Base-by-base conservation (phyloP, 164 flowering plant genomes). In the Annona cherimola region DNA sequence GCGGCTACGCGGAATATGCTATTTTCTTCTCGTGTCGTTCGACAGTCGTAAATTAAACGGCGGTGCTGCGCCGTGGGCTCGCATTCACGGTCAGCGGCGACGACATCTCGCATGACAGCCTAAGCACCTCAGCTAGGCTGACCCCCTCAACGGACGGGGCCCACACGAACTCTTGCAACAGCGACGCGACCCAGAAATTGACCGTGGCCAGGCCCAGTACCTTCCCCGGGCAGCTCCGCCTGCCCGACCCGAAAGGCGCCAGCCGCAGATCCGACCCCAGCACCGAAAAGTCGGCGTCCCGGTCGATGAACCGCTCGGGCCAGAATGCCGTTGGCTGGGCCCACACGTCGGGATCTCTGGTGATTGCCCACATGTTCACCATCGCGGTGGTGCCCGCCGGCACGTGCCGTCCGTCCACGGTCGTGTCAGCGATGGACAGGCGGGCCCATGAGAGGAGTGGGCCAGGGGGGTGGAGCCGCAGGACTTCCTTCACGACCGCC, bases 361-460 rank as follows among this genome's bases (percentile, higher is more conserved):
- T 72, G 5, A 93, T 91, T 76, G 98, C 95, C 93, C 95, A 93
- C 95, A 93, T 93, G 77, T 93, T 91, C 2, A 93, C 95, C 88
- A 90, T 88, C 0, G 93, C 95, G 0, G 97, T 91, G 60, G 98
- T 91, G 71, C 93, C 98, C 0, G 78, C 76, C 0, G 98, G 98
- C 71, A 91, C 87, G 77, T 76, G 86, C 59, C 76, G 71, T 2
- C 92, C 94, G 70, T 86, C 93, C 0, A 91, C 76, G 1, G 74
- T 76, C 0, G 98, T 84, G 67, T 89, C 94, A 1, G 83, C 76
- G 76, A 84, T 84, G 0, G 90, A 76, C 6, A 87, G 65, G 2
- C 90, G 81, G 68, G 88, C 76, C 90, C 90, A 87, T 0, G 88
- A 85, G 16, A 87, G 87, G 20, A 87, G 83, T 43, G 90, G 90